Conservation (phyloP, 345 rosid species). For the Erucastrum elatum region DNA sequence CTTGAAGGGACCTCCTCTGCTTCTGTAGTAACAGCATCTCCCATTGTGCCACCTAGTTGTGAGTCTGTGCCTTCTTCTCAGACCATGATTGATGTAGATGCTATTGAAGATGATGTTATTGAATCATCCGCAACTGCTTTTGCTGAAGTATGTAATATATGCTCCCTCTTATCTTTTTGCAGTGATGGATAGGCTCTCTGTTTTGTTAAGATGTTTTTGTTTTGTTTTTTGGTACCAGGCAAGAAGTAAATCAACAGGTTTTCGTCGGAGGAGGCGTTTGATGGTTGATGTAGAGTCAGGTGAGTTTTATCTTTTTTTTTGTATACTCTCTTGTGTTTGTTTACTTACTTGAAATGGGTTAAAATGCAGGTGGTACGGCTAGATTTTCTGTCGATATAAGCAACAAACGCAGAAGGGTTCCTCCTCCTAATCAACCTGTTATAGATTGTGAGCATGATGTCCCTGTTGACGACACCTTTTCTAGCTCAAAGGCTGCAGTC, state of each 20-base stretch:
- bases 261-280: conserved; percentile 43
- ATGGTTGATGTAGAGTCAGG: conserved; percentile 84
- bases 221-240: conserved; percentile 54
- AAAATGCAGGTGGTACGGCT: too few species aligned
- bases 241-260: conserved; percentile 61
- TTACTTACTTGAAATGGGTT: too few species aligned
- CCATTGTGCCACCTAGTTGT: background rate
- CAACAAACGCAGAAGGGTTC: conserved; percentile 34
- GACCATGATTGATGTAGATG: conserved; percentile 68
- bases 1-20: conserved; percentile 36
- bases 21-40: conserved; percentile 17
- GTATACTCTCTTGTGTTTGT: too few species aligned
- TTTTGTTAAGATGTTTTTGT: background rate
- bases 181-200: background rate
- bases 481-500: conserved; percentile 26
- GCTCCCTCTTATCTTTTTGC: background rate
- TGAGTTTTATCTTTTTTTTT: conserved; percentile 17
- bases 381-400: background rate
- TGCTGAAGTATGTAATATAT: conserved; percentile 57
- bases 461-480: too few species aligned
- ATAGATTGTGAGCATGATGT: conserved; percentile 33
- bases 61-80: conserved; percentile 19
- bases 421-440: conserved; percentile 27
- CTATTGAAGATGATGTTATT: conserved; percentile 73
- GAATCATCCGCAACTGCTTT: conserved; percentile 79